A percentile compares a stretch with the other conserved stretches of the same genome.
Evolutionary conservation across 139 green algal genomes (phyloP).

Genomic region (Chlorella sp.): DNA sequence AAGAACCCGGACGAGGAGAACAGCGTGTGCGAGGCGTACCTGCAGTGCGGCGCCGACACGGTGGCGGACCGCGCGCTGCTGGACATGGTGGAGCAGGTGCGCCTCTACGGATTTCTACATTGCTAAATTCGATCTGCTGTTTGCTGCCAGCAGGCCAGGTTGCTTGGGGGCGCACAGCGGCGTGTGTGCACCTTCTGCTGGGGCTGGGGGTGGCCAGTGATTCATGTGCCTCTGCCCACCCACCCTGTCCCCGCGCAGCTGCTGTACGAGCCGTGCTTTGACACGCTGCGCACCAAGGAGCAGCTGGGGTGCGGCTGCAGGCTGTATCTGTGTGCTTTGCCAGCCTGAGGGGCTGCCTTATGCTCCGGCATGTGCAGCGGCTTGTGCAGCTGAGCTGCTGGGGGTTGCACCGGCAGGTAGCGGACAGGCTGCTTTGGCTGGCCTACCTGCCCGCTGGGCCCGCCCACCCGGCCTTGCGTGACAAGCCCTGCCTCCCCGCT

Average conservation of each 20-base stretch:
- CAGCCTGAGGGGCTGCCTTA: background rate
- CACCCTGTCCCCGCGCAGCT: conserved; percentile 51
- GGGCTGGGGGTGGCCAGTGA: no score
- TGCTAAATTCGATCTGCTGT: no score
- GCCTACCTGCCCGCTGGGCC: conserved; percentile 46
- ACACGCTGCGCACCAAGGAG: conserved; percentile 92
- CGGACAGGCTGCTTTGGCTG: no score
- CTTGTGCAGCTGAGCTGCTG: no score
- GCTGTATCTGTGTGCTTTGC: no score
- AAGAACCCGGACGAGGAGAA: conserved; percentile 90
- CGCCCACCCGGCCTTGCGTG: conserved; percentile 94
- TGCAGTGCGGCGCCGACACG: conserved; percentile 54
- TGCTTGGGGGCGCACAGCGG: no score
- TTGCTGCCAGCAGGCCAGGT: no score
- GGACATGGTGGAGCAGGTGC: conserved; percentile 77
- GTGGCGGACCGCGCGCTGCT: conserved; percentile 56
- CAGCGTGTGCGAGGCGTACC: conserved; percentile 84
- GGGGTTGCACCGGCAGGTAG: no score
- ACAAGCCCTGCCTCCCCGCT: conserved; percentile 82
- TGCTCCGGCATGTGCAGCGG: no score
- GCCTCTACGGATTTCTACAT: no score
- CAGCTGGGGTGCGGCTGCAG: conserved; percentile 81
- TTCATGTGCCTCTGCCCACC: no score
- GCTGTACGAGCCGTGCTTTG: conserved; percentile 80
- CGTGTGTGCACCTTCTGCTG: no score